Evolutionary conservation across 2,329 filamentous ascomycete species (phyloP), one percentile per base, ranked within the genome.

Genomic region (Chalara sp.): DNA sequence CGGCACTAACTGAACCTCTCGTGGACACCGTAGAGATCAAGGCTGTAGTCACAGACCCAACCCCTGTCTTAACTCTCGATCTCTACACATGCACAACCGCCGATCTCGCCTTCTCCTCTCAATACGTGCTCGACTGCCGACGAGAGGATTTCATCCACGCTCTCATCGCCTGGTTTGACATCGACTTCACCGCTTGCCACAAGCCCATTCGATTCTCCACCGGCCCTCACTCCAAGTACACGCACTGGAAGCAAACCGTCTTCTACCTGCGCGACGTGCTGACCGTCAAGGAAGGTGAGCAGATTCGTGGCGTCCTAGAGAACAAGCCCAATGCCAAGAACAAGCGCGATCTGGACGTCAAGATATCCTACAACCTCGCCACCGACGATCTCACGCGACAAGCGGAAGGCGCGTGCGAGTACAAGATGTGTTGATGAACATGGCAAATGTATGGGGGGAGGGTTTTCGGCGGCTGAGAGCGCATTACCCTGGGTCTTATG

Each of bases 161-260:
- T 51, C 76, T 99, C 51, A 95, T 99, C 61, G 87, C 92, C 8
- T 99, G 93, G 93, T 99, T 99, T 74, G 93, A 99, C 68, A 97
- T 99, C 63, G 92, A 97, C 66, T 99, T 99, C 74, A 87, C 88
- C 47, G 91, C 90, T 53, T 97, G 93, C 80, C 93, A 99, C 80
- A 97, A 97, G 80, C 88, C 90, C 32, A 90, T 99, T 67, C 83
- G 85, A 66, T 99, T 99, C 79, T 95, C 89, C 49, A 99, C 93
- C 13, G 93, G 93, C 28, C 93, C 93, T 31, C 93, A 97, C 73
- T 95, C 92, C 63, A 97, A 96, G 75, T 97, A 97, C 75, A 99
- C 93, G 13, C 93, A 99, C 79, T 99, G 93, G 93, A 99, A 99
- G 76, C 93, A 99, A 77, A 99, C 93, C 10, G 93, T 99, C 56